phyloP scores from a whole-genome alignment of 2,329 filamentous ascomycete species.

The Sporothrix protearum region DNA sequence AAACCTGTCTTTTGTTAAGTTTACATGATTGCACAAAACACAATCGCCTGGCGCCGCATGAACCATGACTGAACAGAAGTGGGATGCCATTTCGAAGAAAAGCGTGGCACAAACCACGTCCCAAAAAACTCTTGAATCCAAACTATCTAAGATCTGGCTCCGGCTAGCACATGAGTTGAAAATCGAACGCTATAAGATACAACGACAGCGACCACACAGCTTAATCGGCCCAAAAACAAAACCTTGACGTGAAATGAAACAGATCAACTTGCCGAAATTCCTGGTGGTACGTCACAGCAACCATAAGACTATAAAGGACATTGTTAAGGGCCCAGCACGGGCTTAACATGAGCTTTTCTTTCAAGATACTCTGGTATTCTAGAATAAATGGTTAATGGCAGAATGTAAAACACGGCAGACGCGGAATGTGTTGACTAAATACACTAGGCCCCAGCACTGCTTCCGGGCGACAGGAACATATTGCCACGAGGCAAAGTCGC shows the following conservation, averaged over 20 bases:
- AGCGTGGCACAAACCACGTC: neutral
- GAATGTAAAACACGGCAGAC: neutral
- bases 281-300: neutral
- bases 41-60: too few relatives aligned
- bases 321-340: neutral
- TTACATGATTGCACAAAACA: neutral
- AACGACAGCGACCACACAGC: neutral
- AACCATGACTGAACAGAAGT: neutral
- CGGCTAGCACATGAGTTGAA: neutral
- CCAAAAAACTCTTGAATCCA: too few relatives aligned
- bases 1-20: too few relatives aligned
- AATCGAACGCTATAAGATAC: neutral
- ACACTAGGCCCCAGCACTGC: neutral
- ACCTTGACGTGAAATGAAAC: neutral
- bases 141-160: neutral
- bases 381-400: neutral
- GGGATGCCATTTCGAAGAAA: neutral
- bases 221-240: too few relatives aligned
- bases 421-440: neutral
- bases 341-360: too few relatives aligned
- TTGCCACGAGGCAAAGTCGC: neutral
- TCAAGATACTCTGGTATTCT: neutral
- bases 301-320: neutral
- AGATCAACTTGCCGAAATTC: slow-evolving; percentile 6
- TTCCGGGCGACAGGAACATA: neutral